Conservation (phyloP, 2,329 filamentous ascomycete species). For the Aspergillus sp. region DNA sequence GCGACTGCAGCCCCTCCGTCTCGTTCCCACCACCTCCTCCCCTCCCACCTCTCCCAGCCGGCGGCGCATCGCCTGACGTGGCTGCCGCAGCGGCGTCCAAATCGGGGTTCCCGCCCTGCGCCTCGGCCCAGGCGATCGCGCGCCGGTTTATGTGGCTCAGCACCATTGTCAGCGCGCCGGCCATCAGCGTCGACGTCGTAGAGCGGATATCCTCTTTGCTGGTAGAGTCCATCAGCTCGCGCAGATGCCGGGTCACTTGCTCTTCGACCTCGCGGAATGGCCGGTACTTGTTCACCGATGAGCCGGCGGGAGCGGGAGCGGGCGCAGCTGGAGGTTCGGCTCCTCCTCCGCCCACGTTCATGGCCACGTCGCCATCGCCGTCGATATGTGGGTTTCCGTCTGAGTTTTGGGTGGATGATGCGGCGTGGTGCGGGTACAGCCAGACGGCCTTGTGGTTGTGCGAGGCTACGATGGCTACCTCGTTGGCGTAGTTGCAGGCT, state of each 20-base stretch:
- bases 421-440: slow-evolving; percentile 62
- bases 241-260: slow-evolving; percentile 65
- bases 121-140: slow-evolving; percentile 53
- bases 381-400: slow-evolving; percentile 10
- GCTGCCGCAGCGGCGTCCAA: slow-evolving; percentile 30
- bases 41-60: slow-evolving; percentile 17
- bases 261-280: slow-evolving; percentile 82
- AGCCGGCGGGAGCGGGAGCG: slow-evolving; percentile 19
- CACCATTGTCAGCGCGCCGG: slow-evolving; percentile 81
- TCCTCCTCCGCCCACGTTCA: slow-evolving; percentile 45
- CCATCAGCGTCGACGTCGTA: slow-evolving; percentile 73
- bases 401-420: slow-evolving; percentile 6
- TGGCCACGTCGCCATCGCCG: slow-evolving; percentile 47
- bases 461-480: slow-evolving; percentile 82
- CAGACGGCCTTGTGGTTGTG: slow-evolving; percentile 80
- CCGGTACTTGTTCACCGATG: slow-evolving; percentile 77
- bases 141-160: slow-evolving; percentile 85
- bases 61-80: slow-evolving; percentile 24
- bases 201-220: slow-evolving; percentile 48
- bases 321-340: no score
- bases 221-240: slow-evolving; percentile 62
- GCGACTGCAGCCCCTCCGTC: slow-evolving; percentile 53
- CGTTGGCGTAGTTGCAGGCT: slow-evolving; percentile 85
- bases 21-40: slow-evolving; percentile 18
- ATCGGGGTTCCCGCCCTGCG: slow-evolving; percentile 39